Conservation (phyloP, 2,329 filamentous ascomycete genomes). For the Fusarium sp. region DNA sequence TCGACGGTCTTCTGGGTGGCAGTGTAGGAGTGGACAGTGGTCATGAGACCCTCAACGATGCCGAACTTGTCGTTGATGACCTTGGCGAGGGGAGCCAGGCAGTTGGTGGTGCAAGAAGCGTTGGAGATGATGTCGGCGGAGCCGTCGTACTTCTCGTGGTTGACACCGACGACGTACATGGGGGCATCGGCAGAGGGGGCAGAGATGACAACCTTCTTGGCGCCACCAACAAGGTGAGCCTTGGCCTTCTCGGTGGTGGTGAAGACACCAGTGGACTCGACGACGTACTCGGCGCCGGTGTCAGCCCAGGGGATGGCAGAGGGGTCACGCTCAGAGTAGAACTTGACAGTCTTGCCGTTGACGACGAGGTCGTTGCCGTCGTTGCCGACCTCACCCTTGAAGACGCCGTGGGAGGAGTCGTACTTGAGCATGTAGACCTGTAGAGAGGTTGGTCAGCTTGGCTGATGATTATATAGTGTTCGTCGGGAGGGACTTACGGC, state of each 20-base stretch:
- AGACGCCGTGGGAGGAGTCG: slow-evolving; percentile 95
- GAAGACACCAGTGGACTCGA: slow-evolving; percentile 99
- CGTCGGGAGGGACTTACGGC: slow-evolving; percentile 76
- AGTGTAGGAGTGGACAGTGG: slow-evolving; percentile 99
- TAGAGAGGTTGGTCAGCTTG: slow-evolving; percentile 22
- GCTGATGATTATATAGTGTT: slow-evolving; percentile 1
- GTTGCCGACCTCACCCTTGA: slow-evolving; percentile 90
- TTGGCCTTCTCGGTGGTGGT: slow-evolving; percentile 97
- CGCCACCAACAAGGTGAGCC: slow-evolving; percentile 94
- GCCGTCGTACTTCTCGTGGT: slow-evolving; percentile 92
- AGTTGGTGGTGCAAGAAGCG: slow-evolving; percentile 99
- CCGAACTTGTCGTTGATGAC: slow-evolving; percentile 98
- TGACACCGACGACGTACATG: slow-evolving; percentile 99
- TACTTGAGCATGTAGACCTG: slow-evolving; percentile 99
- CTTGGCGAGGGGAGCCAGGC: slow-evolving; percentile 98
- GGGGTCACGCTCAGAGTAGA: slow-evolving; percentile 95
- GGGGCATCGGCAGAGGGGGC: slow-evolving; percentile 94
- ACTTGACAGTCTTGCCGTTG: slow-evolving; percentile 95
- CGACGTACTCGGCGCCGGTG: slow-evolving; percentile 90
- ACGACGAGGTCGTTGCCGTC: slow-evolving; percentile 79
- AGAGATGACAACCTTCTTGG: slow-evolving; percentile 98
- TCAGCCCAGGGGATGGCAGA: slow-evolving; percentile 89
- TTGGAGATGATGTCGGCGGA: slow-evolving; percentile 96
- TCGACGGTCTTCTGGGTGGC: slow-evolving; percentile 99
- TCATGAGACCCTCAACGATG: slow-evolving; percentile 99